phyloP scores from a whole-genome alignment of 2,329 filamentous ascomycete species.

The Aureobasidium leucospermi region DNA sequence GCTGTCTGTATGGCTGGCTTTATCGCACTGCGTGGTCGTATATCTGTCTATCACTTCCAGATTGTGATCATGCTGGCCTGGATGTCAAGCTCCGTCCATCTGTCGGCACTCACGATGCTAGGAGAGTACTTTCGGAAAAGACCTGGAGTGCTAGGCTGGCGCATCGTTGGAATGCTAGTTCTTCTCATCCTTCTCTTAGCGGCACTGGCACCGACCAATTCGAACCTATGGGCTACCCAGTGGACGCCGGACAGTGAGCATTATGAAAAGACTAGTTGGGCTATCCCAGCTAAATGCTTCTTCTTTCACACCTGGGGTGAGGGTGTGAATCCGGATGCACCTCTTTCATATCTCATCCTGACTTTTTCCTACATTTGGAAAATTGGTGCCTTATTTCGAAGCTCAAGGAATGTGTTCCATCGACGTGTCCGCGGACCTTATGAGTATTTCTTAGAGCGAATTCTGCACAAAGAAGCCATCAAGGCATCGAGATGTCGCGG shows the following conservation, averaged over 20 bases:
- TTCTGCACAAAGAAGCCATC: conserved; percentile 7
- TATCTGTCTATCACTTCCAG: conserved; percentile 24
- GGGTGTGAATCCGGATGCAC: conserved; percentile 21
- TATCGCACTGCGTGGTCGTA: conserved; percentile 16
- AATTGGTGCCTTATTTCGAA: conserved; percentile 18
- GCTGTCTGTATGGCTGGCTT: conserved; percentile 23
- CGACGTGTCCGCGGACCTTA: conserved; percentile 16
- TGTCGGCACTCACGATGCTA: conserved; percentile 21
- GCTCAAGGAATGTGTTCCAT: conserved; percentile 14
- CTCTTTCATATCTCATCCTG: conserved; percentile 19
- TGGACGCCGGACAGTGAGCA: not conserved
- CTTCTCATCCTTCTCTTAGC: conserved; percentile 20
- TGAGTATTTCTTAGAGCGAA: conserved; percentile 16
- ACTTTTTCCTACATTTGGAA: conserved; percentile 24
- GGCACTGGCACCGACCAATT: conserved; percentile 20
- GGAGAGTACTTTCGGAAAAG: conserved; percentile 15
- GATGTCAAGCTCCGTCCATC: conserved; percentile 24
- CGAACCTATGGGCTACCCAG: conserved; percentile 17
- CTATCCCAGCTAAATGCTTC: conserved; percentile 12
- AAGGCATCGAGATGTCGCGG: not conserved
- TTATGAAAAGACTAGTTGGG: conserved; percentile 7
- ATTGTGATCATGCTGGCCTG: conserved; percentile 25
- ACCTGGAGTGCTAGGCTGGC: conserved; percentile 17
- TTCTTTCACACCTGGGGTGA: conserved; percentile 6
- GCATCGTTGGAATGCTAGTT: conserved; percentile 19